Evolutionary conservation across 1,284 basidiomycete genomes (phyloP).

Genomic region (Cystobasidiaceae sp.): DNA sequence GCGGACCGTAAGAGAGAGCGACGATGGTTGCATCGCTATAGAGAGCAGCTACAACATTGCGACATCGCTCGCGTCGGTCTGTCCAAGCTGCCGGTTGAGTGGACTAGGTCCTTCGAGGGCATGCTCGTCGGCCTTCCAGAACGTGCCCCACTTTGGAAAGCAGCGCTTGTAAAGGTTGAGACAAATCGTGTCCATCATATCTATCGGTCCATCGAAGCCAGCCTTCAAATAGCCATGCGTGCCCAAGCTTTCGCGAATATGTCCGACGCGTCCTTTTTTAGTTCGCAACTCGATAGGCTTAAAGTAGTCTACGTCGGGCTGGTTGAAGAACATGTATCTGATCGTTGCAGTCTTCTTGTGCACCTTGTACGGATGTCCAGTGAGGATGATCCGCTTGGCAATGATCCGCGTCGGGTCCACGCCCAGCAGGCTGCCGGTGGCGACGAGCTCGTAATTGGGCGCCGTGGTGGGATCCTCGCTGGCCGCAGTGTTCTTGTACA

Average conservation of each 20-base stretch:
- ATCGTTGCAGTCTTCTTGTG: conserved; percentile 97
- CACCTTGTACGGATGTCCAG: conserved; percentile 94
- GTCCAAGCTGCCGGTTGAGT: background rate
- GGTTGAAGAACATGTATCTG: conserved; percentile 97
- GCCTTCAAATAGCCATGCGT: conserved; percentile 95
- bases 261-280: conserved; percentile 85
- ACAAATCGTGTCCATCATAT: conserved; percentile 65
- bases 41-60: conserved; percentile 4
- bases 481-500: conserved; percentile 43
- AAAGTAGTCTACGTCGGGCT: conserved; percentile 85
- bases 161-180: conserved; percentile 47
- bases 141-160: conserved; percentile 47
- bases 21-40: too few species aligned
- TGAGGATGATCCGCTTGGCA: conserved; percentile 86
- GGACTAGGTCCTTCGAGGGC: background rate
- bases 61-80: background rate
- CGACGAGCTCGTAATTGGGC: conserved; percentile 60
- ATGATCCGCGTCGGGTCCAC: conserved; percentile 87
- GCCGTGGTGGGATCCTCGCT: conserved; percentile 41
- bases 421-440: conserved; percentile 79
- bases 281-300: conserved; percentile 88
- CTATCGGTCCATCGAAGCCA: conserved; percentile 87
- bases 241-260: conserved; percentile 84
- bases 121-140: conserved; percentile 7
- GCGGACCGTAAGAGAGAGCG: too few species aligned